phyloP scores from a whole-genome alignment of 192 early-diverging fungal genomes.

The Umbelopsis sp. region DNA sequence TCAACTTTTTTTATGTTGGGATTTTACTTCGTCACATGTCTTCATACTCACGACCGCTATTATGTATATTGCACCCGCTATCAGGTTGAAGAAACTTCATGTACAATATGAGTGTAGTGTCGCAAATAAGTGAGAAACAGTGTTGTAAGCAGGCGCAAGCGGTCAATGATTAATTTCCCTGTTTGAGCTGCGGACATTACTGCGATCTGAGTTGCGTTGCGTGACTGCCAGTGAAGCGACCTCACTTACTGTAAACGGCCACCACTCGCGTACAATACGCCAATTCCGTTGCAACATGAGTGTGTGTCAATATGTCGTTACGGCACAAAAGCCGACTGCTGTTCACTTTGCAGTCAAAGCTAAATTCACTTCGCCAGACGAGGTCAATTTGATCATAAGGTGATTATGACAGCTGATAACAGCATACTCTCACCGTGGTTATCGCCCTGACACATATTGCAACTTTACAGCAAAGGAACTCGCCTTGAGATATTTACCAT shows the following conservation, averaged over 20 bases:
- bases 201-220: not conserved
- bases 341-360: constrained; percentile 68
- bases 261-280: not conserved
- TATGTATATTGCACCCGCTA: too few relatives aligned
- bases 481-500: constrained; percentile 63
- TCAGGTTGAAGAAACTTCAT: too few relatives aligned
- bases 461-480: constrained; percentile 53
- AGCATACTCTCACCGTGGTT: not conserved
- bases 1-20: too few relatives aligned
- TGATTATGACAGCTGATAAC: constrained; percentile 32
- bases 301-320: constrained; percentile 69
- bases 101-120: too few relatives aligned
- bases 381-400: constrained; percentile 77
- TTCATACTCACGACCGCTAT: too few relatives aligned
- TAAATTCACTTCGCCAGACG: constrained; percentile 61
- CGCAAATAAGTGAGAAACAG: too few relatives aligned
- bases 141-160: too few relatives aligned
- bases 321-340: constrained; percentile 79
- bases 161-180: too few relatives aligned
- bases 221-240: not conserved
- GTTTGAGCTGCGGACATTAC: too few relatives aligned
- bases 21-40: too few relatives aligned
- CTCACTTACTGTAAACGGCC: too few relatives aligned
- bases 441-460: not conserved
- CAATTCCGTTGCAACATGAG: constrained; percentile 9